These are phyloP conservation scores for Alternaria sp. DNA, from an alignment of 2,329 filamentous ascomycete genomes.

Conservation along the genomic window DNA sequence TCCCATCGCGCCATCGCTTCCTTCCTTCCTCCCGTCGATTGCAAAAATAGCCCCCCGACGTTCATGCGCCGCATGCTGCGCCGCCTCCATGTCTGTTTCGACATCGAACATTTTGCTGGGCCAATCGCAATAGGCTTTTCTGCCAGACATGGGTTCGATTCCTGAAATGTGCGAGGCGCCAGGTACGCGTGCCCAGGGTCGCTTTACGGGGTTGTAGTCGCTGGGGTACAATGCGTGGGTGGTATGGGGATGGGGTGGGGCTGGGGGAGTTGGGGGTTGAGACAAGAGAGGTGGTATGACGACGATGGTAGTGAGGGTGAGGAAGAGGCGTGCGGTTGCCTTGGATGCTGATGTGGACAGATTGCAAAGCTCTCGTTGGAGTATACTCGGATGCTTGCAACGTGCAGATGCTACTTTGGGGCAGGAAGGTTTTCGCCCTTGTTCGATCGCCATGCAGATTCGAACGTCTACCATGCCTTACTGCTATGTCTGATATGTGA, in stretches of 20 bases:
- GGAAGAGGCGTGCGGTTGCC: neutral
- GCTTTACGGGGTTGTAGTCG: neutral
- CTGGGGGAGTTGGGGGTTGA: neutral
- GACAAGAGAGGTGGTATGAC: neutral
- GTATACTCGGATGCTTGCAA: rapidly evolving
- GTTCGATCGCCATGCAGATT: neutral
- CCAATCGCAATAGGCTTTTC: constrained; percentile 21
- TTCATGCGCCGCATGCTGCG: constrained; percentile 20
- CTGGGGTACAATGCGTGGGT: neutral
- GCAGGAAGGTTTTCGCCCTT: neutral
- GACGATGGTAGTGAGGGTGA: neutral
- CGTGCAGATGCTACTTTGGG: neutral
- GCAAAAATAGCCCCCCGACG: constrained; percentile 22
- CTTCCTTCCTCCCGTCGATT: neutral
- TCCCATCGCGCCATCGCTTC: neutral
- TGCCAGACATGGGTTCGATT: constrained; percentile 23
- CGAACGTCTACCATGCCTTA: neutral
- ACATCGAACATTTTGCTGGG: neutral
- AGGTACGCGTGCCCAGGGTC: neutral
- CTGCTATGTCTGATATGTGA: neutral
- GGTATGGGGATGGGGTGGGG: neutral
- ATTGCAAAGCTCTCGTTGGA: neutral
- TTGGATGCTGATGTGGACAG: neutral
- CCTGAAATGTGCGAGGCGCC: neutral
- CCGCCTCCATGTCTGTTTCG: constrained; percentile 23